Percentiles rank a stretch among this genome's conserved stretches.
These are phyloP conservation scores for Termitomyces sp. DNA, from an alignment of 768 basidiomycete species.

Conservation along the genomic window DNA sequence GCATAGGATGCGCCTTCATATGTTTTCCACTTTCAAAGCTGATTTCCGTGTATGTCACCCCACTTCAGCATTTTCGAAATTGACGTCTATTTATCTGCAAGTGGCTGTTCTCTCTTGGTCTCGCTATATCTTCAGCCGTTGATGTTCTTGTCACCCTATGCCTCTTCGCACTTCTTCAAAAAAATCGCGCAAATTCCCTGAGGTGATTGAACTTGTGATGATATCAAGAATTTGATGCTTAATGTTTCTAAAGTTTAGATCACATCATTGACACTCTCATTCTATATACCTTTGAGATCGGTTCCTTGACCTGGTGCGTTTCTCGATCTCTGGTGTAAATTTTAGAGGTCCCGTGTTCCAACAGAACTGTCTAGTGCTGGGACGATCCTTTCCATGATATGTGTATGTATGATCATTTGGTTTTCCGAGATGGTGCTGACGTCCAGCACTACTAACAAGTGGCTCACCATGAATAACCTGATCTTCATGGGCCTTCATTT, in stretches of 20 bases:
- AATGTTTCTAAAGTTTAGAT: conserved; percentile 25
- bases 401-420: conserved; percentile 26
- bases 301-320: conserved; percentile 34
- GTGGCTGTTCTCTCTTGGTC: conserved; percentile 44
- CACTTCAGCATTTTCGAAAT: not conserved
- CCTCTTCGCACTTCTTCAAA: conserved; percentile 22
- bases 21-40: conserved; percentile 16
- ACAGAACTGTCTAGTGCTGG: conserved; percentile 26
- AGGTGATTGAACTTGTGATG: conserved; percentile 15
- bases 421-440: not conserved
- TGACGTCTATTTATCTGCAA: conserved; percentile 8
- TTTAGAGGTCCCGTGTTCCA: not conserved
- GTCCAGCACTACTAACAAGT: conserved; percentile 26
- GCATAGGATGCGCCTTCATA: conserved; percentile 17
- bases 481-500: conserved; percentile 39
- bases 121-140: conserved; percentile 36
- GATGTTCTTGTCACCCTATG: conserved; percentile 32
- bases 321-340: not conserved
- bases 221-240: not conserved
- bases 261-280: conserved; percentile 35
- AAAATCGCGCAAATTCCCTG: conserved; percentile 25
- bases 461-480: conserved; percentile 39
- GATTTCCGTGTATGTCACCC: conserved; percentile 13
- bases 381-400: conserved; percentile 45
- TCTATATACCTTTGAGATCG: conserved; percentile 39